Percentiles rank a stretch among this genome's conserved stretches.
phyloP scores from a whole-genome alignment of 345 rosid species.

The Raphanus raphanistrum region DNA sequence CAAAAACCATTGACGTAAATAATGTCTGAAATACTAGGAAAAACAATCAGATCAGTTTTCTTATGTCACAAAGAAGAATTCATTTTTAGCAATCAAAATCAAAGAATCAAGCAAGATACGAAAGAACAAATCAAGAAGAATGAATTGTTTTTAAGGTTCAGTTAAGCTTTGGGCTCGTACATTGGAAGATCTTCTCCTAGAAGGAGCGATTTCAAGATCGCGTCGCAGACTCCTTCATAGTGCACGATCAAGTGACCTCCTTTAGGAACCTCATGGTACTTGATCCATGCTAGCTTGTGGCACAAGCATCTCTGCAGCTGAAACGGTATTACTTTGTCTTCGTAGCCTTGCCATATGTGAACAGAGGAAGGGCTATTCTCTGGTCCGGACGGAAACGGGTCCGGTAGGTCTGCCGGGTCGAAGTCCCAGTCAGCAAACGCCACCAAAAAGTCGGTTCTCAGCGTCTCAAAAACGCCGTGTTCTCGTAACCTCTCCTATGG shows the following conservation, averaged over 20 bases:
- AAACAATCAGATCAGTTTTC: neutral
- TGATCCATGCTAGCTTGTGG: conserved; percentile 69
- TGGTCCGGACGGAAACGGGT: conserved; percentile 45
- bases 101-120: conserved; percentile 4
- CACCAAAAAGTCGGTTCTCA: conserved; percentile 58
- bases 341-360: conserved; percentile 86
- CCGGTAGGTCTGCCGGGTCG: conserved; percentile 59
- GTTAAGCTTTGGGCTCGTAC: conserved; percentile 42
- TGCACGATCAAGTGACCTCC: conserved; percentile 92
- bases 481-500: conserved; percentile 57
- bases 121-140: neutral
- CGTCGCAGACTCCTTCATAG: conserved; percentile 65
- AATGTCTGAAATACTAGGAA: neutral
- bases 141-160: conserved; percentile 19
- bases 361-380: conserved; percentile 43
- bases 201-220: conserved; percentile 64
- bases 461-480: conserved; percentile 55
- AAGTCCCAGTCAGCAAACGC: conserved; percentile 82
- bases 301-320: conserved; percentile 70
- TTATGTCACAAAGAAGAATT: conserved; percentile 6
- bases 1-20: neutral
- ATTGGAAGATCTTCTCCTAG: conserved; percentile 60
- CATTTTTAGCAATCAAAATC: neutral
- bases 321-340: conserved; percentile 82
- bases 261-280: conserved; percentile 75